phyloP scores from a whole-genome alignment of 2,329 filamentous ascomycete genomes.

The Mollisiaceae sp. region DNA sequence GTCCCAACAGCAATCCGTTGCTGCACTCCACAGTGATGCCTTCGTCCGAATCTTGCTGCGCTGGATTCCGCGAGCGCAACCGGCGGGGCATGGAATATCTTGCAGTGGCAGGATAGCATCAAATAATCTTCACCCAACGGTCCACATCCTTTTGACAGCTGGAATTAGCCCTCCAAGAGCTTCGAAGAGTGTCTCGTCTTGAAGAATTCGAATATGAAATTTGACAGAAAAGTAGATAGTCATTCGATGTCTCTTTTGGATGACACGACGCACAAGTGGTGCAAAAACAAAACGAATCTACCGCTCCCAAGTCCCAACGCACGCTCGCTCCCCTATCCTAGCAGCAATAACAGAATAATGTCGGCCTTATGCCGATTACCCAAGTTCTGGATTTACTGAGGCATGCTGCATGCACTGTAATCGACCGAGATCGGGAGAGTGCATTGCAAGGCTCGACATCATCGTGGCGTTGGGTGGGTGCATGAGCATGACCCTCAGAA shows the following conservation, averaged over 20 bases:
- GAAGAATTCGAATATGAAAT: constrained; percentile 10
- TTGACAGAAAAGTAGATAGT: constrained; percentile 12
- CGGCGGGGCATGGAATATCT: background rate
- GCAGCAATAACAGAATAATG: constrained; percentile 14
- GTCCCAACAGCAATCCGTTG: constrained; percentile 7
- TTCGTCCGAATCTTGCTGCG: constrained; percentile 7
- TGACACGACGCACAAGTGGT: constrained; percentile 2
- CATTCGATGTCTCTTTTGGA: constrained; percentile 15
- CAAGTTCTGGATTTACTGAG: background rate
- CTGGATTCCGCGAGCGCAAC: background rate
- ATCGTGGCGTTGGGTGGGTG: constrained; percentile 18
- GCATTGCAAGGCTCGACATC: constrained; percentile 22
- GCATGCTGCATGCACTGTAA: background rate
- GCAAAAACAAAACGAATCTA: constrained; percentile 13
- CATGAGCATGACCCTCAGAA: constrained; percentile 10
- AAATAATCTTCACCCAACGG: background rate
- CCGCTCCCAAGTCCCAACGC: background rate
- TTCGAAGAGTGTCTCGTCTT: background rate
- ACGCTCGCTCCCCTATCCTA: constrained; percentile 12
- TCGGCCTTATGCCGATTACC: constrained; percentile 21
- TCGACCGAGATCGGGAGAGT: constrained; percentile 15
- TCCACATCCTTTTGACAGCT: constrained; percentile 4
- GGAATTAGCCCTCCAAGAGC: constrained; percentile 5
- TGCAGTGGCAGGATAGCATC: background rate
- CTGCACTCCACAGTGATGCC: constrained; percentile 7